Evolutionary conservation across 2,329 filamentous ascomycete genomes (phyloP).

Genomic region (Fonsecaea erecta): DNA sequence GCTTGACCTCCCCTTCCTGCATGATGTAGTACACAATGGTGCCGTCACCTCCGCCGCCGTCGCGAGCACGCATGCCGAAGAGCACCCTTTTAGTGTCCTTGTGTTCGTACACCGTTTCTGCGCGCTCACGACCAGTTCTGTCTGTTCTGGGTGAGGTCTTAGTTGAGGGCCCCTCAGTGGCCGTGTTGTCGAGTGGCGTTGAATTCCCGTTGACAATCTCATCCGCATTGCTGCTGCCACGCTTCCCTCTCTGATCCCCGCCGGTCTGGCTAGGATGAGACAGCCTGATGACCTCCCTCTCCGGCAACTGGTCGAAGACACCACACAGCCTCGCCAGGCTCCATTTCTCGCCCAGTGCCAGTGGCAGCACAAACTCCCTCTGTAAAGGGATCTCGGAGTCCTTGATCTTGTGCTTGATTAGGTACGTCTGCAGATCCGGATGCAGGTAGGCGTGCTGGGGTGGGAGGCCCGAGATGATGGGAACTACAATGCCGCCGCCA

Average conservation of each 20-base stretch:
- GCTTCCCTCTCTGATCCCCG: constrained; percentile 19
- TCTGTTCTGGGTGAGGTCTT: too few species aligned
- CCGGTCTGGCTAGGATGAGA: constrained; percentile 13
- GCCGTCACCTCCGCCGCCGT: constrained; percentile 58
- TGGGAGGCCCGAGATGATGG: constrained; percentile 65
- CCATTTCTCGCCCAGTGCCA: constrained; percentile 64
- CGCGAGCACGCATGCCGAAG: constrained; percentile 61
- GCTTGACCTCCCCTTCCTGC: constrained; percentile 68
- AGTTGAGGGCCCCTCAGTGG: constrained; percentile 31
- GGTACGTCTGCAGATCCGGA: constrained; percentile 66
- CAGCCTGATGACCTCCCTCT: constrained; percentile 36
- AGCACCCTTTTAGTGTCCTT: constrained; percentile 60
- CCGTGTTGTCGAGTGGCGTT: background rate
- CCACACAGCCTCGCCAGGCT: constrained; percentile 59
- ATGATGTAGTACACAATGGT: constrained; percentile 70
- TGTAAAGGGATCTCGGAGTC: constrained; percentile 55
- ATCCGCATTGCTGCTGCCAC: too few species aligned
- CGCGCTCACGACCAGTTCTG: constrained; percentile 38
- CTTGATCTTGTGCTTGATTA: constrained; percentile 57
- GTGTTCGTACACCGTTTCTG: constrained; percentile 38
- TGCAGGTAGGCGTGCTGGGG: constrained; percentile 66
- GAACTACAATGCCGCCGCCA: constrained; percentile 47
- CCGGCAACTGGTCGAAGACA: constrained; percentile 60
- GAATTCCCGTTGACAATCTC: background rate
- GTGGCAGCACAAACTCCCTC: constrained; percentile 65